Evolutionary conservation across 2,329 filamentous ascomycete genomes (phyloP), one percentile per base, ranked within the genome.

Genomic region (Neonectria punicea): DNA sequence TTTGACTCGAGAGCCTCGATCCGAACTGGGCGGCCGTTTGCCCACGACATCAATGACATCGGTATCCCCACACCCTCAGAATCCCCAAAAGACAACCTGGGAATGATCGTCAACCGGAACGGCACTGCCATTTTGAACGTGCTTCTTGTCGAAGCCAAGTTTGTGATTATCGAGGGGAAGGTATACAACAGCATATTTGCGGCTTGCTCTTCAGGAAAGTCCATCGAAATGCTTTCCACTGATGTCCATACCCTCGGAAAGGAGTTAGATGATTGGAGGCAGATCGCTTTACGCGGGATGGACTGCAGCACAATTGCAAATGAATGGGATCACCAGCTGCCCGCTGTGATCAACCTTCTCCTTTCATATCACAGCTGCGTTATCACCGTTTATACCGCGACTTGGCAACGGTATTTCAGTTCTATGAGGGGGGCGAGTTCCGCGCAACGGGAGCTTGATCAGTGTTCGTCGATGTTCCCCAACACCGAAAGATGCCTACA

Each of bases 1-100:
- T 18, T 61, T n/a, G 58, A 61, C 50, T 61, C 58, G 36, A 61
- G 53, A 36, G 58, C 58, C 7, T 54, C 58, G 7, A 61, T 46
- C 5, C 50, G 58, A 11, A 54, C 50, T 34, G 58, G 58, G 4
- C 34, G 58, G 4, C 58, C 58, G 8, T 34, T 61, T 8, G 32
- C 43, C 13, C 58, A 61, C 13, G 32, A 49, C 6, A 61, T 61
- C 22, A 53, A 61, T 34, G 58, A 61, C 20, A 61, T 61, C 32
- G 43, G 58, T 7, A 49, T 61, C 13, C 58, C 58, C 2, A 1
- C 11, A 3, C 58, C 51, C 10, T 30, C 53, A 3, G 58, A 61
- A 22, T 61, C 58, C 5, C 58, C 58, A 20, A 61, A 61, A 18
- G 58, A 61, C 11, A 61, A 61, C 5, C 43, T 61, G 6, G 58